A percentile compares a stretch with the other conserved stretches of the same genome.
phyloP scores from a whole-genome alignment of 2,329 filamentous ascomycete species.

The Cladophialophora psammophila region DNA sequence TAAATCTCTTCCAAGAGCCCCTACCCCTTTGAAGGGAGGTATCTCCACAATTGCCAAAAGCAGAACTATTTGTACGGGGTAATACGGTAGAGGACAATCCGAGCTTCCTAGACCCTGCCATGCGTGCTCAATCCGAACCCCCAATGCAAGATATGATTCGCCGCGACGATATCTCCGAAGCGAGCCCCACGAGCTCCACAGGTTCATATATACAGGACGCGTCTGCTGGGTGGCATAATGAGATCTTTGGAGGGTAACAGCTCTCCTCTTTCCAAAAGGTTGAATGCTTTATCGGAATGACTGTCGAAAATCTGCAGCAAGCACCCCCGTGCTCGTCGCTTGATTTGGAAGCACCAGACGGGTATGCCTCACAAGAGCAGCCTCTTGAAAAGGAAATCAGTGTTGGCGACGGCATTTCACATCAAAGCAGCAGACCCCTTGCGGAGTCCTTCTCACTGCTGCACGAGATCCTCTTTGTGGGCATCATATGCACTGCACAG shows the following conservation, averaged over 20 bases:
- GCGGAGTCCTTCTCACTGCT: constrained; percentile 19
- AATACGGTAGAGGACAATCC: no score
- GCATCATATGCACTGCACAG: constrained; percentile 48
- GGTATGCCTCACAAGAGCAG: not conserved
- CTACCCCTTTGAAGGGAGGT: not conserved
- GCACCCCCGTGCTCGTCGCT: not conserved
- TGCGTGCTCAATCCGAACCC: not conserved
- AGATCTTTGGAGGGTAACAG: not conserved
- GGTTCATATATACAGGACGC: not conserved
- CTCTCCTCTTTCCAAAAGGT: not conserved
- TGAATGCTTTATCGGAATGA: not conserved
- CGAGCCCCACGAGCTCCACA: not conserved
- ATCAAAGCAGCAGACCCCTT: constrained; percentile 1
- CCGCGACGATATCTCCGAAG: not conserved
- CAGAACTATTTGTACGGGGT: not conserved
- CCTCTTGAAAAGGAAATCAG: constrained; percentile 9
- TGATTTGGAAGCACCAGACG: not conserved
- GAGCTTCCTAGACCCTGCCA: not conserved
- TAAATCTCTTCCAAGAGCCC: not conserved
- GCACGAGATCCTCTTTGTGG: constrained; percentile 46
- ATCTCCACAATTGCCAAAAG: constrained; percentile 6
- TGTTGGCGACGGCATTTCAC: not conserved
- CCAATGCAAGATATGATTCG: not conserved
- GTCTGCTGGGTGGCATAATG: not conserved
- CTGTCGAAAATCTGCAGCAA: not conserved